A percentile compares a stretch with the other conserved stretches of the same genome.
These are phyloP conservation scores for Penicillium lagena DNA, from an alignment of 495 filamentous ascomycete genomes.

Conservation along the genomic window DNA sequence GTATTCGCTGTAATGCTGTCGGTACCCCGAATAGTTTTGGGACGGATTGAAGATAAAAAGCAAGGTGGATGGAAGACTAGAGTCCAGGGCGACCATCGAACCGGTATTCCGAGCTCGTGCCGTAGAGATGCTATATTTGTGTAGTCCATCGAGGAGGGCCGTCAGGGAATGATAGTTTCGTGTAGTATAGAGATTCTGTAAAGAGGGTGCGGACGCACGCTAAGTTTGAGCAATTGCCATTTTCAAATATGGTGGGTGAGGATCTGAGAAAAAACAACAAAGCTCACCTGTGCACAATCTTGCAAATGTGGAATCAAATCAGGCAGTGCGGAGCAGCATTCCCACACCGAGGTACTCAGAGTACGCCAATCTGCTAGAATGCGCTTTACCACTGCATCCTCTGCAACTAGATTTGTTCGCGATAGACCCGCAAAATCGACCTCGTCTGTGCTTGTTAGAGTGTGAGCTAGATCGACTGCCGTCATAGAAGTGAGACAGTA, in stretches of 20 bases:
- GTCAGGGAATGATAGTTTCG: constrained; percentile 32
- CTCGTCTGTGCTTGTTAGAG: constrained; percentile 20
- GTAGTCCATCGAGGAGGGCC: constrained; percentile 29
- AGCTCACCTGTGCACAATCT: constrained; percentile 29
- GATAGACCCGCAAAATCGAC: constrained; percentile 20
- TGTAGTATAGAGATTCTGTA: constrained; percentile 19
- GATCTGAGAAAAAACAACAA: background rate
- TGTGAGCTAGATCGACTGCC: constrained; percentile 24
- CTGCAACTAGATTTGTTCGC: constrained; percentile 12
- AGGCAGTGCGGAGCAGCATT: constrained; percentile 35
- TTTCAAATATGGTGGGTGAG: background rate
- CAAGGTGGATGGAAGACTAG: constrained; percentile 18
- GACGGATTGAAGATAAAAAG: constrained; percentile 18
- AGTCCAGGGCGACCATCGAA: constrained; percentile 12
- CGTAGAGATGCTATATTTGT: constrained; percentile 23
- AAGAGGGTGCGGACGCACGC: too few relatives aligned
- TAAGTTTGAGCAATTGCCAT: too few relatives aligned
- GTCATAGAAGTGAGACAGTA: constrained; percentile 24
- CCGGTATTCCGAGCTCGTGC: constrained; percentile 7
- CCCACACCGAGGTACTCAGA: constrained; percentile 30
- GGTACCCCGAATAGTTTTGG: constrained; percentile 31
- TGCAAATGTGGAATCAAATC: constrained; percentile 24
- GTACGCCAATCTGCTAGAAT: constrained; percentile 23
- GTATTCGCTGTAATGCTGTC: constrained; percentile 21
- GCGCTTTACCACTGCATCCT: constrained; percentile 9